A percentile compares a stretch with the other conserved stretches of the same genome.
These are phyloP conservation scores for Trichoderma afroharzianum DNA, from an alignment of 2,329 filamentous ascomycete species.

Conservation along the genomic window DNA sequence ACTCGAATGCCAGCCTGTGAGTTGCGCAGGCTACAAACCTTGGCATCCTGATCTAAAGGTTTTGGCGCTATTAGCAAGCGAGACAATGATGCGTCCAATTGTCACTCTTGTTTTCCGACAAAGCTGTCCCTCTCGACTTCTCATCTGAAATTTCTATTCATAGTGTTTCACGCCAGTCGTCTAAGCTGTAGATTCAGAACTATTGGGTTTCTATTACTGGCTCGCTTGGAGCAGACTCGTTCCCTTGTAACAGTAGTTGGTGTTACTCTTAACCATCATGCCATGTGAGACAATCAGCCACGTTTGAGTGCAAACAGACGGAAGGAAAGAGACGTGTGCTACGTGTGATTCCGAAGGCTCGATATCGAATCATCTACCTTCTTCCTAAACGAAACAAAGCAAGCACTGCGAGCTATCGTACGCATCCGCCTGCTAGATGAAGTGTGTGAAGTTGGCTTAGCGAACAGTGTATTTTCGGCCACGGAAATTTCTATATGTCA, in stretches of 20 bases:
- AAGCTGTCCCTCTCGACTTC: neutral
- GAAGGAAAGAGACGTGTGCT: neutral
- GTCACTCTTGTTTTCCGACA: neutral
- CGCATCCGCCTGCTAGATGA: neutral
- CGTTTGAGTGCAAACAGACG: neutral
- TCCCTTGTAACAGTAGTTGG: neutral
- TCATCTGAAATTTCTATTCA: neutral
- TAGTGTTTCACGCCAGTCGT: neutral
- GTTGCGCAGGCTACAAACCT: neutral
- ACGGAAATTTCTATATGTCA: neutral
- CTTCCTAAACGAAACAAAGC: neutral
- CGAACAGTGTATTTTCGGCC: neutral
- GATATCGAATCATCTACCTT: neutral
- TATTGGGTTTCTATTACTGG: neutral
- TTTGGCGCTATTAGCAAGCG: neutral
- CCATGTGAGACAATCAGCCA: neutral
- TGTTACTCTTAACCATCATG: neutral
- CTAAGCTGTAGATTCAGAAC: neutral
- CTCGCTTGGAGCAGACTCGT: neutral
- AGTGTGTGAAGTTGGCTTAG: neutral
- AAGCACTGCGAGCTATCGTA: too few species aligned
- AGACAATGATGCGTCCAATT: neutral
- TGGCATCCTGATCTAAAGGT: too few species aligned
- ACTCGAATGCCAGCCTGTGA: neutral
- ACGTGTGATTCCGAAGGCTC: neutral